Evolutionary conservation across 257 asterid genomes (phyloP).

Genomic region (Primulina huaijiensis): DNA sequence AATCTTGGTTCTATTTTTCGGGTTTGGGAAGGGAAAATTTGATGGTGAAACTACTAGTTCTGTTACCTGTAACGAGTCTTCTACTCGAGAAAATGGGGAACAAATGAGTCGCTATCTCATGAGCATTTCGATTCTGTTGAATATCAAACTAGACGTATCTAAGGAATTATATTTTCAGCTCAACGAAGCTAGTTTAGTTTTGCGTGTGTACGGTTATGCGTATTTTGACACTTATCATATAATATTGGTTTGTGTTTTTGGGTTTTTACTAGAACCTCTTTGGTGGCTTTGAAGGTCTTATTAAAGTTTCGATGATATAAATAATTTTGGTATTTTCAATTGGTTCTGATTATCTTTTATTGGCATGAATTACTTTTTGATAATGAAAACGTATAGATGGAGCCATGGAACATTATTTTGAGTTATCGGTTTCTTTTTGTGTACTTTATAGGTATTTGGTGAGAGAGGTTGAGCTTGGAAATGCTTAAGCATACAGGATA

Average conservation of each 20-base stretch:
- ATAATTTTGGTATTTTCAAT: neutral
- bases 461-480: constrained; percentile 25
- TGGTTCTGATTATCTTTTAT: neutral
- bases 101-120: constrained; percentile 20
- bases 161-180: constrained; percentile 1
- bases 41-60: constrained; percentile 4
- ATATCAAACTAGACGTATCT: constrained; percentile 2
- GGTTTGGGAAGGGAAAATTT: constrained; percentile 16
- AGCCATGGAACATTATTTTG: neutral
- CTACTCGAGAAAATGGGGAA: constrained; percentile 6
- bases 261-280: neutral
- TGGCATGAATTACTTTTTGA: neutral
- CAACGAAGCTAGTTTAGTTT: neutral
- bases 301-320: neutral
- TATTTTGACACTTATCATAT: neutral
- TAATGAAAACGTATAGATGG: neutral
- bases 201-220: neutral
- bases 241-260: too few relatives aligned
- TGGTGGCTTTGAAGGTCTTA: constrained; percentile 1
- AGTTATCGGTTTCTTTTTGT: constrained; percentile 1
- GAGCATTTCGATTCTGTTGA: constrained; percentile 6
- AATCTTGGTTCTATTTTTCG: neutral
- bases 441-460: constrained; percentile 25
- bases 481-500: constrained; percentile 34
- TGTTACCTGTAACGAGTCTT: constrained; percentile 15